These are phyloP conservation scores for Solanum boliviense DNA, from an alignment of 257 asterid genomes.

Conservation along the genomic window DNA sequence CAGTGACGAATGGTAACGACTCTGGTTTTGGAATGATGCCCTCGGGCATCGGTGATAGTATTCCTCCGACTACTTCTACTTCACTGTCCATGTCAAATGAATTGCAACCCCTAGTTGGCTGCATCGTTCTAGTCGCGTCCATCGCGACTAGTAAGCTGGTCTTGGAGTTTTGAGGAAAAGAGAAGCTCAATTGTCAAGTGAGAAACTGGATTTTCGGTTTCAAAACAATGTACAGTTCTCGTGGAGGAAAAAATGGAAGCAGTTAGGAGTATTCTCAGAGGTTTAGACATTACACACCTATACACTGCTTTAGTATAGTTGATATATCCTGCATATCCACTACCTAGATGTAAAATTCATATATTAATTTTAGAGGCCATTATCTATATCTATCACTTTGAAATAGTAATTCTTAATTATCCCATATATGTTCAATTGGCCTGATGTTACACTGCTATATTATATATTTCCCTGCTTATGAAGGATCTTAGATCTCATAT, in stretches of 20 bases:
- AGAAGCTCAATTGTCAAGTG: slow-evolving; percentile 11
- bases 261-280: background rate
- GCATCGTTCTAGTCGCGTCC: slow-evolving; percentile 21
- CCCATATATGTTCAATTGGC: background rate
- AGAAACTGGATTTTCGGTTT: slow-evolving; percentile 2
- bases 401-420: background rate
- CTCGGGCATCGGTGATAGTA: slow-evolving; percentile 35
- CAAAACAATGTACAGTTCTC: slow-evolving; percentile 16
- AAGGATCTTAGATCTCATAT: background rate
- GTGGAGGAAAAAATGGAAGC: background rate
- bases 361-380: background rate
- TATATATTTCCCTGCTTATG: background rate
- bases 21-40: slow-evolving; percentile 42
- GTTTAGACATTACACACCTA: background rate
- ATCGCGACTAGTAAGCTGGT: slow-evolving; percentile 22
- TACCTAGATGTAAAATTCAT: background rate
- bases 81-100: slow-evolving; percentile 23
- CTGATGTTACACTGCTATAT: background rate
- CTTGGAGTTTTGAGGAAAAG: slow-evolving; percentile 7
- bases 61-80: slow-evolving; percentile 24
- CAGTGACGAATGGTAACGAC: slow-evolving; percentile 23
- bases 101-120: slow-evolving; percentile 32
- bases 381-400: background rate
- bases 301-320: background rate
- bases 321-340: background rate